Percentiles rank a stretch among this genome's conserved stretches.
These are phyloP conservation scores for Starmera dryadoides DNA, from an alignment of 805 yeast genomes.

Conservation along the genomic window DNA sequence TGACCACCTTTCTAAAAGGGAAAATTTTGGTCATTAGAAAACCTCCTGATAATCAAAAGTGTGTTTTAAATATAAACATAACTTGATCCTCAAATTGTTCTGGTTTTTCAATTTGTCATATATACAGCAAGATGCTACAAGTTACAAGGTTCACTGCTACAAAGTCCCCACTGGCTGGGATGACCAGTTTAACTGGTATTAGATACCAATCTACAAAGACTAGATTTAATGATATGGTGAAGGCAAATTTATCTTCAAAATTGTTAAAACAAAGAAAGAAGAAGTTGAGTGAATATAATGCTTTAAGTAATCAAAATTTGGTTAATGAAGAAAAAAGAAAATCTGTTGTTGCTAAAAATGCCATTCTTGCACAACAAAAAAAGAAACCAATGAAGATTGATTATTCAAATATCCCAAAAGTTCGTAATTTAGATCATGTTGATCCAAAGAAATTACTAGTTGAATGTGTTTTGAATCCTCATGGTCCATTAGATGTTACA, in stretches of 20 bases:
- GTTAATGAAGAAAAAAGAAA: conserved; percentile 1
- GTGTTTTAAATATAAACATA: no score
- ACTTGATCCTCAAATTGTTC: no score
- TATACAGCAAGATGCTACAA: neutral
- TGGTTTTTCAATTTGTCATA: no score
- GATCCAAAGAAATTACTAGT: conserved; percentile 11
- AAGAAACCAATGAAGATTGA: conserved; percentile 3
- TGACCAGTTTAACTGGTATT: neutral
- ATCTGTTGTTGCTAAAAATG: neutral
- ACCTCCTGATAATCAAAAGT: no score
- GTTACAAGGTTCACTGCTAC: neutral
- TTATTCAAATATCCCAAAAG: conserved; percentile 11
- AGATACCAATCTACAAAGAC: conserved; percentile 7
- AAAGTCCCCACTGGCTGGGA: neutral
- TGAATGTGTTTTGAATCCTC: conserved; percentile 16
- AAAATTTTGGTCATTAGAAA: no score
- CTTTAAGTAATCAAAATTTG: conserved; percentile 18
- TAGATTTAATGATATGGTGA: conserved; percentile 3
- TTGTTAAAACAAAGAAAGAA: conserved; percentile 5
- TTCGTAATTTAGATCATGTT: conserved; percentile 12
- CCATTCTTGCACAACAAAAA: neutral
- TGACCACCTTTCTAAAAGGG: no score
- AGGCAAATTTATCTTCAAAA: conserved; percentile 13
- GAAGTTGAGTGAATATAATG: conserved; percentile 13
- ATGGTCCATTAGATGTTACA: conserved; percentile 10